Conservation (phyloP, 805 yeast species). For the Suhomyces pyralidae region DNA sequence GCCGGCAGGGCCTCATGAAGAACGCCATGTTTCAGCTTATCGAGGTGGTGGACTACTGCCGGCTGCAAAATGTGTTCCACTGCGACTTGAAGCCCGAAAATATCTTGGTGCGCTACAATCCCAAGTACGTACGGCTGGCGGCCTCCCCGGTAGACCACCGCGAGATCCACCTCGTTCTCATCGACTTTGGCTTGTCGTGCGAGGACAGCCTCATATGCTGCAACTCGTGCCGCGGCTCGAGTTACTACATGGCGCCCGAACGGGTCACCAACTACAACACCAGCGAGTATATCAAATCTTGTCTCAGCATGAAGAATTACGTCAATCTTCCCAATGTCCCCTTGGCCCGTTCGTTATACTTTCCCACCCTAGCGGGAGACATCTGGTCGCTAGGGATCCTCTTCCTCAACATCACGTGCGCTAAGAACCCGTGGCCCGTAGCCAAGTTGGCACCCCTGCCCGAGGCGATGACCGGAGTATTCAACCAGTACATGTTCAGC, state of each 20-base stretch:
- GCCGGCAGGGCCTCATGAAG: slow-evolving; percentile 45
- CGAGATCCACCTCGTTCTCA: slow-evolving; percentile 57
- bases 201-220: slow-evolving; percentile 54
- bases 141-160: slow-evolving; percentile 32
- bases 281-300: slow-evolving; percentile 21
- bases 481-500: slow-evolving; percentile 56
- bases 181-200: slow-evolving; percentile 90
- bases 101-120: slow-evolving; percentile 35
- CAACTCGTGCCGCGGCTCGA: slow-evolving; percentile 79
- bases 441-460: slow-evolving; percentile 59
- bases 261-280: slow-evolving; percentile 49
- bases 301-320: slow-evolving; percentile 32
- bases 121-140: slow-evolving; percentile 18
- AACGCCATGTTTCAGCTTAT: slow-evolving; percentile 41
- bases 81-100: slow-evolving; percentile 45
- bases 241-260: slow-evolving; percentile 94
- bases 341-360: slow-evolving; percentile 19
- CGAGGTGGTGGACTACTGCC: slow-evolving; percentile 35
- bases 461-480: slow-evolving; percentile 44
- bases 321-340: slow-evolving; percentile 20
- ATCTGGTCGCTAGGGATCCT: slow-evolving; percentile 86
- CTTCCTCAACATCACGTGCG: slow-evolving; percentile 73
- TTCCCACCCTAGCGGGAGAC: slow-evolving; percentile 76
- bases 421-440: slow-evolving; percentile 87
- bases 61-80: slow-evolving; percentile 32